These are phyloP conservation scores for Crithidia fasciculata DNA, from an alignment of 208 protist genomes.

Conservation along the genomic window DNA sequence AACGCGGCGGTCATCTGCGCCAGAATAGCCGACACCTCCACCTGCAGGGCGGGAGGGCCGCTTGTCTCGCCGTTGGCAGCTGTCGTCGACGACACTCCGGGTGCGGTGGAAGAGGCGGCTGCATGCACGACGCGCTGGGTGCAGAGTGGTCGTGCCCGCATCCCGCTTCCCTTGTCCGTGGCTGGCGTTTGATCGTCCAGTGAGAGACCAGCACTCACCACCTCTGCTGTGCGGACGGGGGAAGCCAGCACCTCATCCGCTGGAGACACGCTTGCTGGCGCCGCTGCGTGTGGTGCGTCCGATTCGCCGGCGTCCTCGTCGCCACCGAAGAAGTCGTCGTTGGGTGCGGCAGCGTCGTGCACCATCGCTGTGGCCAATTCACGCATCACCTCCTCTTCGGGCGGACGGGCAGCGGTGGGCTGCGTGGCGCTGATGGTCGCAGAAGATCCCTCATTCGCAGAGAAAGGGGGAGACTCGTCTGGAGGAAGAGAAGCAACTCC, in stretches of 20 bases:
- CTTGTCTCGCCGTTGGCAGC: not conserved
- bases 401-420: slow-evolving; percentile 1
- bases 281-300: not conserved
- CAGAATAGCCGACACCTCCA: slow-evolving; percentile 24
- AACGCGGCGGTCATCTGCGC: slow-evolving; percentile 32
- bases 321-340: slow-evolving; percentile 22
- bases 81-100: not conserved
- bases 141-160: slow-evolving; percentile 10
- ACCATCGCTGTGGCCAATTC: slow-evolving; percentile 21
- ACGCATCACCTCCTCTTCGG: slow-evolving; percentile 10
- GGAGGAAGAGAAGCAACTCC: no score
- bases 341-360: slow-evolving; percentile 11
- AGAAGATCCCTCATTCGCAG: no score
- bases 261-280: not conserved
- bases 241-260: not conserved
- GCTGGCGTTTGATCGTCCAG: not conserved
- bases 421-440: no score
- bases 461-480: no score
- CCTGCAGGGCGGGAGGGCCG: not conserved
- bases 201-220: no score
- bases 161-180: not conserved
- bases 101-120: not conserved
- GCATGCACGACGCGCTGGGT: slow-evolving; percentile 28
- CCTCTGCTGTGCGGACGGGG: not conserved
- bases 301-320: slow-evolving; percentile 3